phyloP scores from a whole-genome alignment of 768 basidiomycete species.

The Lyophyllum atratum region DNA sequence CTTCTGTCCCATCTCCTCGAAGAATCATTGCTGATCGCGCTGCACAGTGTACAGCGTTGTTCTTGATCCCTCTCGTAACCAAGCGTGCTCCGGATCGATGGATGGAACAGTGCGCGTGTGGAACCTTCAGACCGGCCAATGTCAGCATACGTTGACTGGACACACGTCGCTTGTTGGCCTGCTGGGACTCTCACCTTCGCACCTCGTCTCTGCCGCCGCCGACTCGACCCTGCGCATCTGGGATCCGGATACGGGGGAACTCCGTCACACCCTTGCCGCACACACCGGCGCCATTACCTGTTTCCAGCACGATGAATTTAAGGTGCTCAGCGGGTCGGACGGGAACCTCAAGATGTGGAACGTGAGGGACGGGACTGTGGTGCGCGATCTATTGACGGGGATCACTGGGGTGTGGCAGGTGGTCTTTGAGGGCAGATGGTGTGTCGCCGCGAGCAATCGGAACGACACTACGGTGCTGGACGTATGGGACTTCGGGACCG shows the following conservation, averaged over 20 bases:
- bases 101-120: constrained; percentile 96
- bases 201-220: constrained; percentile 94
- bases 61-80: constrained; percentile 80
- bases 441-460: constrained; percentile 90
- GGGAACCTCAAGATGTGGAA: constrained; percentile 99
- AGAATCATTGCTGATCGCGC: background rate
- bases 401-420: constrained; percentile 99
- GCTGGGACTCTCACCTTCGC: constrained; percentile 84
- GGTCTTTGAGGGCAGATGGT: constrained; percentile 91
- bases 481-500: constrained; percentile 88
- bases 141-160: constrained; percentile 79
- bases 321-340: constrained; percentile 93
- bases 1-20: background rate
- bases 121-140: constrained; percentile 83
- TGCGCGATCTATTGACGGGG: constrained; percentile 86
- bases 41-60: constrained; percentile 90
- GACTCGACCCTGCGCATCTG: constrained; percentile 94
- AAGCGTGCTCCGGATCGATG: constrained; percentile 97
- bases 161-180: constrained; percentile 96
- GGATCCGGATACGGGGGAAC: constrained; percentile 84
- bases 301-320: constrained; percentile 98
- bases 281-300: constrained; percentile 99
- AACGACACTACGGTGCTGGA: constrained; percentile 78
- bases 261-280: constrained; percentile 80
- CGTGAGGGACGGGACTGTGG: constrained; percentile 80